Evolutionary conservation across 768 basidiomycete genomes (phyloP), one percentile per base, ranked within the genome.

Genomic region (Epithele typhae): DNA sequence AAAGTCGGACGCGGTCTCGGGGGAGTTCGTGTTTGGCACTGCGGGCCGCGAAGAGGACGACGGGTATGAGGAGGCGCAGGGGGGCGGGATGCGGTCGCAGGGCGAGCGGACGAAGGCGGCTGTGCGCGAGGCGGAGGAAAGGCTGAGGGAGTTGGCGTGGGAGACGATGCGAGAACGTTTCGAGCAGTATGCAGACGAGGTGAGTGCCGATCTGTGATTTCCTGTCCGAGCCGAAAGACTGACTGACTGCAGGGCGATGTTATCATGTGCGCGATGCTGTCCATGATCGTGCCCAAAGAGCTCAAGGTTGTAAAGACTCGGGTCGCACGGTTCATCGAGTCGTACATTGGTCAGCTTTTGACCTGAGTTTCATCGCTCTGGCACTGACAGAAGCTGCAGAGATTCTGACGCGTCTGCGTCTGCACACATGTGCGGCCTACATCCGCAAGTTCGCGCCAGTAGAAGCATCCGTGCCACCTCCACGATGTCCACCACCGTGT

Each of bases 191-290:
- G 76, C 78, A 2, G 81, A 83, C 48, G 68, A 79, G 67, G 86
- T 86, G 47, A 21, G 62, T 50, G 15, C n/a, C n/a, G n/a, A n/a
- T n/a, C 34, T 18, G 34, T 32, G 30, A n/a, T 32, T 32, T 9
- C 9, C 30, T 9, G 9, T 9, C 30, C 9, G 30, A 32, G 30
- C 15, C 30, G 48, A 24, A 22, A 45, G 5, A 21, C 38, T 6
- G 48, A 43, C 45, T 15, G 55, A 55, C 5, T 18, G 4, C 43
- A 90, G 84, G 89, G 89, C 12, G 83, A 92, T 56, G 69, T 89
- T 1, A 89, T 90, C 57, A 86, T 81, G 73, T 90, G 87, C 63
- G 79, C 86, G 1, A 78, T 87, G 73, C 59, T 92, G 14, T 71
- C 78, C 3, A 57, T 87, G 1, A 66, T 91, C 17, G 85, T 81